Percentiles rank a stretch among this genome's conserved stretches.
Conservation (phyloP, 2,329 filamentous ascomycete species). For the Arthrobotrys musiformis region DNA sequence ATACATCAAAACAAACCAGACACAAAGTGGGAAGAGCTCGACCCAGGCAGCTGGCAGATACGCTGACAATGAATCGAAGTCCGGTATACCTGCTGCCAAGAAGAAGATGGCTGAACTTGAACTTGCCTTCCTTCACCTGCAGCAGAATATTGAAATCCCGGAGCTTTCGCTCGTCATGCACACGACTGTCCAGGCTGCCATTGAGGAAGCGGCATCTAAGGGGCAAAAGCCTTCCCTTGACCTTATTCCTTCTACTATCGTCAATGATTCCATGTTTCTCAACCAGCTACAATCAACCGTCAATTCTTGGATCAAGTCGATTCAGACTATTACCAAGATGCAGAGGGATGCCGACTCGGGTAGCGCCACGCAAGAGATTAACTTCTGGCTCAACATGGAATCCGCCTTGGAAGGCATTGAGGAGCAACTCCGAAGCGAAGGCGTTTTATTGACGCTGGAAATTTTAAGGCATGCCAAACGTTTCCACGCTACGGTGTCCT, state of each 20-base stretch:
- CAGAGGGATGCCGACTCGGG: conserved; percentile 80
- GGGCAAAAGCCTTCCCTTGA: conserved; percentile 79
- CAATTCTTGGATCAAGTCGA: conserved; percentile 98
- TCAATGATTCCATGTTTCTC: conserved; percentile 89
- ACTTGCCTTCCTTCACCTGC: conserved; percentile 86
- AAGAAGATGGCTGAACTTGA: conserved; percentile 96
- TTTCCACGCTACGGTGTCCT: conserved; percentile 97
- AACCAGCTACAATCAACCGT: conserved; percentile 94
- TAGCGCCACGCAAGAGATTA: conserved; percentile 96
- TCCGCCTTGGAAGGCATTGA: conserved; percentile 91
- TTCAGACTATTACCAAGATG: conserved; percentile 94
- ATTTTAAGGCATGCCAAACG: conserved; percentile 97
- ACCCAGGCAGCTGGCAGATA: conserved; percentile 71
- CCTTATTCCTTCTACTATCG: conserved; percentile 76
- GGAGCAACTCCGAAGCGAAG: conserved; percentile 84
- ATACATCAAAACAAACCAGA: conserved; percentile 84
- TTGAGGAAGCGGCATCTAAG: conserved; percentile 78
- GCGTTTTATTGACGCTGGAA: conserved; percentile 89
- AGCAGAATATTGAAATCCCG: conserved; percentile 98
- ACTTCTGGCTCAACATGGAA: conserved; percentile 99
- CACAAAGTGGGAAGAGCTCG: conserved; percentile 59
- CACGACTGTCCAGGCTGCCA: conserved; percentile 83
- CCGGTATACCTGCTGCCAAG: conserved; percentile 92
- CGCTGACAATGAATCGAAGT: conserved; percentile 52
- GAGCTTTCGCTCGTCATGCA: conserved; percentile 88